phyloP scores from a whole-genome alignment of 2,329 filamentous ascomycete genomes.

The Microdochium paspali region DNA sequence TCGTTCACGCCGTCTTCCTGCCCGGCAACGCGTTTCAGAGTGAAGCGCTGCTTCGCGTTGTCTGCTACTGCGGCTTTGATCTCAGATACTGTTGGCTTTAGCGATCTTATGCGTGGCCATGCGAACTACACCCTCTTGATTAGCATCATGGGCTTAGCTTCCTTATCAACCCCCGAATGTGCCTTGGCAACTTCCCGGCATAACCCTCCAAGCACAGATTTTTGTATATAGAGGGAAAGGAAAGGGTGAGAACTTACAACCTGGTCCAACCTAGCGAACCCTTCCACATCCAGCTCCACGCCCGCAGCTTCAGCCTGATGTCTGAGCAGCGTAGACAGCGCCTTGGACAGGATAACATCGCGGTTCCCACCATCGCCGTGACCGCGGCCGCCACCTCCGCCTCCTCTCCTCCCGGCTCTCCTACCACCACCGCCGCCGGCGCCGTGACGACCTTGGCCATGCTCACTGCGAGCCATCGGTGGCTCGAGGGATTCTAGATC shows the following conservation, averaged over 20 bases:
- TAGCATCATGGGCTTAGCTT: background rate
- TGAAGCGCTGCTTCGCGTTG: conserved; percentile 89
- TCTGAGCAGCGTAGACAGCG: conserved; percentile 42
- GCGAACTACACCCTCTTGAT: conserved; percentile 29
- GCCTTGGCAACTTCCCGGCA: no score
- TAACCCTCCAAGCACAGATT: background rate
- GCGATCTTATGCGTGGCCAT: conserved; percentile 51
- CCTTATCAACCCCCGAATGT: background rate
- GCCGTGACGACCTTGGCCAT: conserved; percentile 5
- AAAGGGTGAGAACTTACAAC: conserved; percentile 38
- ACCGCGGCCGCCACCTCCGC: conserved; percentile 14
- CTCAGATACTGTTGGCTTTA: conserved; percentile 68
- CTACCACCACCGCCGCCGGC: conserved; percentile 5
- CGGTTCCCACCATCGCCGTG: conserved; percentile 24
- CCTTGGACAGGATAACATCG: conserved; percentile 41
- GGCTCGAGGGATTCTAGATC: background rate
- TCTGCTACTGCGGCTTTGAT: conserved; percentile 58
- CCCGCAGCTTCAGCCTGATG: conserved; percentile 49
- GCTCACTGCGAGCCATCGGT: conserved; percentile 3
- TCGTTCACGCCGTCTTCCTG: conserved; percentile 13
- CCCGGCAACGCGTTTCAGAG: conserved; percentile 49
- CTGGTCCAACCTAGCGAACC: conserved; percentile 46
- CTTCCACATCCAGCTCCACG: conserved; percentile 46
- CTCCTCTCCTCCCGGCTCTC: conserved; percentile 10
- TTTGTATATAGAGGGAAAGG: background rate